Evolutionary conservation across 140 eudicot genomes (phyloP).

Genomic region (Ambrosia hybrid): DNA sequence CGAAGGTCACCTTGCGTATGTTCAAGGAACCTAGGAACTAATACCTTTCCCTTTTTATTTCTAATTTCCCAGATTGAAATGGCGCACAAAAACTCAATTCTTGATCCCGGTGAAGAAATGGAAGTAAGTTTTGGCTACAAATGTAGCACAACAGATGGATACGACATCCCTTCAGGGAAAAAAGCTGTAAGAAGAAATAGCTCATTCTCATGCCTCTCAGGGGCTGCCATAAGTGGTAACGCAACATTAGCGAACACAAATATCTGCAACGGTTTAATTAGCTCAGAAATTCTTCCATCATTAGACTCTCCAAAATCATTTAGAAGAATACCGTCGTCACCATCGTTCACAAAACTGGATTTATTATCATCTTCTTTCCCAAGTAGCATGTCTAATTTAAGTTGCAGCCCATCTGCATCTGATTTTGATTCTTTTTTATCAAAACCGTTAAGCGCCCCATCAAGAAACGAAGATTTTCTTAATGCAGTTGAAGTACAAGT

Average conservation of each 20-base stretch:
- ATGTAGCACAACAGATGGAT: conserved; percentile 51
- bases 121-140: conserved; percentile 88
- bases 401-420: conserved; percentile 80
- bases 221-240: conserved; percentile 94
- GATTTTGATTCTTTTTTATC: conserved; percentile 58
- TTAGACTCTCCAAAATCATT: conserved; percentile 90
- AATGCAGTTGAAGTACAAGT: conserved; percentile 80
- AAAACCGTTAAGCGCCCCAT: conserved; percentile 63
- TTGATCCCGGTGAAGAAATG: conserved; percentile 65
- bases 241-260: conserved; percentile 94
- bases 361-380: conserved; percentile 79
- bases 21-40: not conserved
- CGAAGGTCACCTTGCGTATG: no score
- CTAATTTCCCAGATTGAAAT: conserved; percentile 39
- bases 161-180: conserved; percentile 47
- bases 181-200: conserved; percentile 55
- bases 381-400: conserved; percentile 69
- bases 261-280: conserved; percentile 82
- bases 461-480: conserved; percentile 74
- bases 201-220: conserved; percentile 87
- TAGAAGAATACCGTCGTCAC: conserved; percentile 82
- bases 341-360: conserved; percentile 77
- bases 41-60: not conserved
- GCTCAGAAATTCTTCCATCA: conserved; percentile 86
- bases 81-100: conserved; percentile 48